phyloP scores from a whole-genome alignment of 345 rosid genomes.

The Syzygium aqueum region DNA sequence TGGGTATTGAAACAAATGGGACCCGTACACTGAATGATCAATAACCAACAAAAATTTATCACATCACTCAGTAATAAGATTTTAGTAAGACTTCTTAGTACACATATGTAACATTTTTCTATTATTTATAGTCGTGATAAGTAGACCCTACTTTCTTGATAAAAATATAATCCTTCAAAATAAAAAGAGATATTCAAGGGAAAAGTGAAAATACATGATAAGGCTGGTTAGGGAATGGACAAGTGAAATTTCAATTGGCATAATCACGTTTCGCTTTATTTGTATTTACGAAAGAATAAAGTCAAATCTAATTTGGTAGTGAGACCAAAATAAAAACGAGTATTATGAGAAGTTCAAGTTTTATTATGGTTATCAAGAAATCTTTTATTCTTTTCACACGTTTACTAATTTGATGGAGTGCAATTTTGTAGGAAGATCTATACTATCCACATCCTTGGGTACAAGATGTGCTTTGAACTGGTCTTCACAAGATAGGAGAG shows the following conservation, averaged over 20 bases:
- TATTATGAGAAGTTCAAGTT: background rate
- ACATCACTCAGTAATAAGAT: background rate
- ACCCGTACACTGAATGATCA: background rate
- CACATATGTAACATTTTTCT: background rate
- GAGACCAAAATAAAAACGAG: background rate
- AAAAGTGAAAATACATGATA: background rate
- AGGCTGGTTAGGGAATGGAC: background rate
- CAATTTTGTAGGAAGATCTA: slow-evolving; percentile 42
- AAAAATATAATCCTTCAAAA: too few relatives aligned
- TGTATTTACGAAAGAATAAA: background rate
- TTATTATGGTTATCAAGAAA: background rate
- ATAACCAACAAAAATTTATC: background rate
- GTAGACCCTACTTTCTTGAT: background rate
- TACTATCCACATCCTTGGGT: slow-evolving; percentile 37
- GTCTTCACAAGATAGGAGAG: slow-evolving; percentile 33
- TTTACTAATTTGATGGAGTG: background rate
- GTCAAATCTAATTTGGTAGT: background rate
- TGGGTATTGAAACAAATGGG: background rate
- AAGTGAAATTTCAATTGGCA: background rate
- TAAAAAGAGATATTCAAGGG: background rate
- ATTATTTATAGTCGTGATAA: background rate
- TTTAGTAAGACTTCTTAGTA: background rate
- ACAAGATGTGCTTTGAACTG: slow-evolving; percentile 54
- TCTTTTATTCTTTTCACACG: background rate
- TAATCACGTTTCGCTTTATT: background rate